Evolutionary conservation across 2,329 filamentous ascomycete genomes (phyloP), one percentile per base, ranked within the genome.

Genomic region (Dactylellina leptospora): DNA sequence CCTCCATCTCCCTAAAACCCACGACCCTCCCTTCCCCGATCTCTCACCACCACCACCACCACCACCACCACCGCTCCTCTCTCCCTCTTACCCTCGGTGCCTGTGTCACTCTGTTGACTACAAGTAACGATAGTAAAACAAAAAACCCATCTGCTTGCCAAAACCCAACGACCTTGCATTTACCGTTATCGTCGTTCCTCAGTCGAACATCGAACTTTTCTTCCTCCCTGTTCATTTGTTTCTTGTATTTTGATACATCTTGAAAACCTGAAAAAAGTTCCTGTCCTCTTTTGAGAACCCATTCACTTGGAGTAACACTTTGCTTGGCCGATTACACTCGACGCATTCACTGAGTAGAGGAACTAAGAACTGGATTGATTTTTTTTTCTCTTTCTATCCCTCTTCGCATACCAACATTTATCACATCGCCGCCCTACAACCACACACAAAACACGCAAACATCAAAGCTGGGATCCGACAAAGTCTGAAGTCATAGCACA

Each of bases 281-380:
- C 55, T 28, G 54, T 54, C 48, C 56, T 44, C 47, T 48, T 53
- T 22, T 36, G 9, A 33, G 40, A 72, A 72, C 68, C 68, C 68
- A 72, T 72, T 72, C 61, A 72, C 59, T 72, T 72, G 68, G 68
- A 59, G 68, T 72, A 64, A 50, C 51, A 63, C 45, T 55, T 63
- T 50, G 47, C 60, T 51, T 56, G 66, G 56, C 36, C 50, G 44
- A 66, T 51, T 58, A 58, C 38, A 58, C 42, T 71, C 66, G 66
- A 71, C 66, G 51, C 56, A 56, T 62, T 53, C 56, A 50, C 58
- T 45, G 27, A 51, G 42, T 62, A 58, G 58, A 71, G 58, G 66
- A 44, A 61, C 27, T 40, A 27, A 45, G n/a, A 42, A 62, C 13
- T 11, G 18, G 18, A n/a, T 56, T 42, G 33, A 45, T 22, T 45